Base-by-base conservation (phyloP, 2,329 filamentous ascomycete species). In the Anthostomella pinea region DNA sequence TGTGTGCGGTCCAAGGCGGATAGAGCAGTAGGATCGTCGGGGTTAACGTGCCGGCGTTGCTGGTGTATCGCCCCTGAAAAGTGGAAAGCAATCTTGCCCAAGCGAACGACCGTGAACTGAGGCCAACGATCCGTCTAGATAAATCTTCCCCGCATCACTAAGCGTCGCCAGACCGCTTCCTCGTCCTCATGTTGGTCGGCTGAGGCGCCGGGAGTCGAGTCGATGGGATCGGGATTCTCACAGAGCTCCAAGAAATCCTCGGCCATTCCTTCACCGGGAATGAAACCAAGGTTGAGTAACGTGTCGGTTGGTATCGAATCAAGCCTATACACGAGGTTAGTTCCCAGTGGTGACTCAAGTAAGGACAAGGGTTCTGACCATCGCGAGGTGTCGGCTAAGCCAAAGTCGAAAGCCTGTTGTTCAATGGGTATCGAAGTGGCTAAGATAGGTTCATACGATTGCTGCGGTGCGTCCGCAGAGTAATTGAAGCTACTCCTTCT, bases 141-240 rank as follows among this genome's bases (percentile, higher is more conserved):
- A 24, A 60, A 60, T 19, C 57, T 51, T 7, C 57, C 57, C 19
- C 50, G 49, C 57, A 60, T 56, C 15, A 61, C 57, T 29, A 61
- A 41, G 26, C 58, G 54, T 18, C 57, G 56, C 58, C 58, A 61
- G 9, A 61, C 47, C 11, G 51, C 54, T 32, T 61, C 57, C 43
- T 61, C 56, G 20, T 61, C 58, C 33, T 61, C 58, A 34, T 53
- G 46, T 28, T 59, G 54, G 18, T 54, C 48, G 28, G 31, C 41
- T 8, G 52, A 46, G 3, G 46, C 41, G 13, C 49, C 45, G 6
- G 51, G 50, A 2, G 53, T 51, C 21, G 46, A 50, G 6, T 60
- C 53, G 10, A 60, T 46, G 11, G 58, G 58, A 22, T 61, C 58
- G 9, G 58, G 55, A 33, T 61, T 60, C 24, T 58, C 55, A 34